A percentile compares a stretch with the other conserved stretches of the same genome.
Evolutionary conservation across 1,284 basidiomycete species (phyloP).

Genomic region (Blastosporella zonata): DNA sequence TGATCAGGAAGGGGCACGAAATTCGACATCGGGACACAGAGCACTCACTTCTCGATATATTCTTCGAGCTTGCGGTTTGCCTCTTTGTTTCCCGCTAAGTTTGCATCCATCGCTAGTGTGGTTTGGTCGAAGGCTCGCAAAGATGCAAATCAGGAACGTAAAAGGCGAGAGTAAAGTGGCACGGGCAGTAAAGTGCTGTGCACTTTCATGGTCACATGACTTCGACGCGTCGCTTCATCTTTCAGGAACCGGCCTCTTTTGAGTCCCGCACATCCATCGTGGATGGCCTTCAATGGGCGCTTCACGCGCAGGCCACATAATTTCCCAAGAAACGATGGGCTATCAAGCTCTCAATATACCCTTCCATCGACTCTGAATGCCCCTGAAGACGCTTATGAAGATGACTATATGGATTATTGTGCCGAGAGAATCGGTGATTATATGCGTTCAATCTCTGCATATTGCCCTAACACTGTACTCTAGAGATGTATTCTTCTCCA

Average conservation of each 20-base stretch:
- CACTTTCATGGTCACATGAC: constrained; percentile 13
- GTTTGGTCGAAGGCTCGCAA: not conserved
- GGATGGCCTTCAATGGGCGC: constrained; percentile 11
- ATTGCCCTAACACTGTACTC: constrained; percentile 13
- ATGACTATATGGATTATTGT: constrained; percentile 14
- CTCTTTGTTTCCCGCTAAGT: constrained; percentile 35
- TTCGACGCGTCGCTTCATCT: constrained; percentile 10
- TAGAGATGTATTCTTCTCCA: constrained; percentile 42
- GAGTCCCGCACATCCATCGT: constrained; percentile 3
- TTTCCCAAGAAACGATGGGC: not conserved
- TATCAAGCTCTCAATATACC: not conserved
- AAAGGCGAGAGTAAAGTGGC: constrained; percentile 2
- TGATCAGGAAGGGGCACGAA: constrained; percentile 16
- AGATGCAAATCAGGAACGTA: constrained; percentile 4
- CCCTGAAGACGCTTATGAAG: constrained; percentile 4
- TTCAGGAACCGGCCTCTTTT: not conserved
- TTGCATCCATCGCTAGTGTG: constrained; percentile 15
- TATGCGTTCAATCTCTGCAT: constrained; percentile 36
- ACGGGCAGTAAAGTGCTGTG: not conserved
- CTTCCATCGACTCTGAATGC: not conserved
- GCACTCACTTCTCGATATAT: constrained; percentile 62
- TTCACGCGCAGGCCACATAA: not conserved
- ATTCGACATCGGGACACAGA: constrained; percentile 4
- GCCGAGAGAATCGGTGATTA: constrained; percentile 43
- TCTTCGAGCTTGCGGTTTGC: constrained; percentile 55